Base-by-base conservation (phyloP, 2,329 filamentous ascomycete species). In the Monosporascus sp. region DNA sequence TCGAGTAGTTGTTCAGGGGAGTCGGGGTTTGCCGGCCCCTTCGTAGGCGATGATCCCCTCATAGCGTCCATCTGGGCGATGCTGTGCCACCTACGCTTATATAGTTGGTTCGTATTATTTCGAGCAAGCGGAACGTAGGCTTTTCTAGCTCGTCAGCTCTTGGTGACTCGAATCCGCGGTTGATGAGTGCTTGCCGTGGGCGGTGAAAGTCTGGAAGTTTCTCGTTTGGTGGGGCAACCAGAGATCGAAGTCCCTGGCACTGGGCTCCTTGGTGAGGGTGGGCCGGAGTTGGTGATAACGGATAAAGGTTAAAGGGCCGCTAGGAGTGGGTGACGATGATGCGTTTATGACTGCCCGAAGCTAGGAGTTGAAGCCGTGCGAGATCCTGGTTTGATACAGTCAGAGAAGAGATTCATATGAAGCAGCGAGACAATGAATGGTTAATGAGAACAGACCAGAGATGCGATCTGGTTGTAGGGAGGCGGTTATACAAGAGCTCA, bases 1-100 rank as follows among this genome's bases (percentile, higher is more conserved):
- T 93, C 87, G 54, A 97, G 84, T 48, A 97, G 84, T 66, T 85
- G 79, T 65, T 86, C 84, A 19, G 81, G 79, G 19, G 76, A 74
- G 46, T 77, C 76, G 59, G 61, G 55, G 54, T 63, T 68, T n/a
- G 62, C 73, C 67, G 64, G 60, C 61, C 57, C 60, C 61, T 66
- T 66, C 43, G 60, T 53, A 37, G 63, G 67, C 47, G 66, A 69
- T 35, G 59, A 59, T 49, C 64, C 66, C 60, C 66, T 60, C 57
- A 64, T 59, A 43, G 58, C 45, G 50, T 68, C 65, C 63, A 65
- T 67, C 11, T 38, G 56, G 37, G 35, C 19, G 38, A 41, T 51
- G 52, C 27, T 45, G 50, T 46, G 38, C 22, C 17, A 22, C 22
- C 40, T 50, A 35, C 37, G 20, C 22, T 26, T 38, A 37, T 51